Evolutionary conservation across 352 stramenopile genomes (phyloP).

Genomic region (Phytophthora constricta): DNA sequence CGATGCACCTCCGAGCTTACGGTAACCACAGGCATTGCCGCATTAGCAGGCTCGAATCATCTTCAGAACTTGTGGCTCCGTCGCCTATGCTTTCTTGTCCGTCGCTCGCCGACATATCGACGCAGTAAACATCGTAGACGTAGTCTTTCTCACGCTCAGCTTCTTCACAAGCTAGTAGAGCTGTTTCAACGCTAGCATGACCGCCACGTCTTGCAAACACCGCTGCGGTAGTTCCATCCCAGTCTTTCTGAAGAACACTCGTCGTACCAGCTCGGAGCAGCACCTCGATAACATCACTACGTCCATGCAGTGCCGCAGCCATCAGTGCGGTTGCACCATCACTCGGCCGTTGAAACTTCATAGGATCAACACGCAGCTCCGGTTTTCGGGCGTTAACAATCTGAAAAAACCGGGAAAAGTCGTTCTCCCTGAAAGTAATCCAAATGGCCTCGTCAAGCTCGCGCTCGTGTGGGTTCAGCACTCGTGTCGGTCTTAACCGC

Average conservation of each 20-base stretch:
- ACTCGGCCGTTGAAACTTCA: conserved; percentile 72
- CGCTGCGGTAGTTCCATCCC: conserved; percentile 59
- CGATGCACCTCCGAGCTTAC: conserved; percentile 82
- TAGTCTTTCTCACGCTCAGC: conserved; percentile 82
- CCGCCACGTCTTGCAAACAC: conserved; percentile 63
- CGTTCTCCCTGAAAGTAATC: conserved; percentile 77
- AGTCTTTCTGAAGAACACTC: conserved; percentile 70
- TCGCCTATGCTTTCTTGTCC: conserved; percentile 25
- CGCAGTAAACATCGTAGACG: conserved; percentile 88
- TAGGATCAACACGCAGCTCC: conserved; percentile 49
- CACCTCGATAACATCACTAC: conserved; percentile 80
- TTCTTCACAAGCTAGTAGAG: conserved; percentile 75
- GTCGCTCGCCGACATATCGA: conserved; percentile 66
- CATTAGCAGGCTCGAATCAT: conserved; percentile 25
- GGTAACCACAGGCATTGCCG: conserved; percentile 57
- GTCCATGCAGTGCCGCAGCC: conserved; percentile 76
- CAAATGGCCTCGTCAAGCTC: conserved; percentile 84
- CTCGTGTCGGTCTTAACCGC: conserved; percentile 59
- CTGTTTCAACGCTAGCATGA: conserved; percentile 65
- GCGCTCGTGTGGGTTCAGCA: conserved; percentile 82
- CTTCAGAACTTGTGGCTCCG: conserved; percentile 8
- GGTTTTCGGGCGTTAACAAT: conserved; percentile 54
- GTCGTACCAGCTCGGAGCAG: conserved; percentile 56
- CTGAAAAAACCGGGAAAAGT: conserved; percentile 83
- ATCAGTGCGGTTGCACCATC: conserved; percentile 82